Evolutionary conservation across 2,329 filamentous ascomycete genomes (phyloP).

Genomic region (Annulohypoxylon truncatum): DNA sequence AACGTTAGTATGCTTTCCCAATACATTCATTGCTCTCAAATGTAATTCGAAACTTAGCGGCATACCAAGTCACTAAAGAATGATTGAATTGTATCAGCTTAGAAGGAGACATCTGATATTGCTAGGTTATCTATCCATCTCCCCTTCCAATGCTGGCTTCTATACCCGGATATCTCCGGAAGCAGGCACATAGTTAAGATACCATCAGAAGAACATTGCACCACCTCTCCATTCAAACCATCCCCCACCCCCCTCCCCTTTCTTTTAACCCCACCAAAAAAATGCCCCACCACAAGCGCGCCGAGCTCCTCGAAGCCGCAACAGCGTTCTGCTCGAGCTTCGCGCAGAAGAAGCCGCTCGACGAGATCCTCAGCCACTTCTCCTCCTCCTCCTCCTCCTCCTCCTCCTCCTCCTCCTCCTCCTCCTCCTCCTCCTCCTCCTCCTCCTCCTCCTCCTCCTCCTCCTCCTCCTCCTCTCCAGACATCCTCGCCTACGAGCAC

Average conservation of each 20-base stretch:
- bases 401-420: constrained; percentile 49
- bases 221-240: not conserved
- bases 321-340: constrained; percentile 51
- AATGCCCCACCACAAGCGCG: constrained; percentile 42
- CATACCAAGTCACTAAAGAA: too few relatives aligned
- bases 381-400: constrained; percentile 47
- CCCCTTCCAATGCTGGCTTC: not conserved
- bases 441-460: constrained; percentile 49
- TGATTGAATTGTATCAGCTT: too few relatives aligned
- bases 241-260: not conserved
- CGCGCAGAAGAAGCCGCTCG: constrained; percentile 42
- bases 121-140: not conserved
- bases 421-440: constrained; percentile 46
- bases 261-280: not conserved
- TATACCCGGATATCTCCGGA: not conserved
- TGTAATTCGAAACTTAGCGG: too few relatives aligned
- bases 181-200: not conserved
- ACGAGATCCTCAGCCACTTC: constrained; percentile 49
- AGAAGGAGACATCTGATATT: too few relatives aligned
- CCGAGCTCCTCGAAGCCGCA: constrained; percentile 49
- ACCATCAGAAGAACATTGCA: too few relatives aligned
- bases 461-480: constrained; percentile 44
- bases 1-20: not conserved
- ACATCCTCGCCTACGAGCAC: constrained; percentile 50
- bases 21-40: not conserved